Percentiles rank a stretch among this genome's conserved stretches.
Conservation (phyloP, 2,329 filamentous ascomycete species). For the Clarireedia monteithiana region DNA sequence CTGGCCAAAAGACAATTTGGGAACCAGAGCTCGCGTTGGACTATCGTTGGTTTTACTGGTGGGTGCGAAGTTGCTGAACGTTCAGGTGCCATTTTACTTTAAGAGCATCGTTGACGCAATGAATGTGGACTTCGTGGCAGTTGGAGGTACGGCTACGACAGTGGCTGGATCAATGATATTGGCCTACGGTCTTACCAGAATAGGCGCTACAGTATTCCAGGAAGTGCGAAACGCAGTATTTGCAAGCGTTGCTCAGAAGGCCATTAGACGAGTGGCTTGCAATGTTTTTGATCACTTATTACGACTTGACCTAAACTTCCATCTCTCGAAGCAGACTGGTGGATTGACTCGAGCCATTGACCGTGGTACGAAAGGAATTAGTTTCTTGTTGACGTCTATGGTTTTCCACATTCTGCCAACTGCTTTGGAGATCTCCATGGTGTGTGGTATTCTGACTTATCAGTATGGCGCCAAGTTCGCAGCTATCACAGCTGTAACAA, state of each 20-base stretch:
- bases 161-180: conserved; percentile 90
- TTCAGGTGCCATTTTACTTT: conserved; percentile 98
- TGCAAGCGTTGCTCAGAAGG: conserved; percentile 93
- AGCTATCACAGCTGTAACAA: conserved; percentile 80
- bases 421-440: conserved; percentile 85
- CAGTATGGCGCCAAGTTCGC: conserved; percentile 92
- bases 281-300: conserved; percentile 91
- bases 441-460: conserved; percentile 93
- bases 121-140: conserved; percentile 85
- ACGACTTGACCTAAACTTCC: conserved; percentile 84
- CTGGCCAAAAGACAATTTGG: conserved; percentile 84
- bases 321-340: conserved; percentile 88
- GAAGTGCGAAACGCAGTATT: conserved; percentile 95
- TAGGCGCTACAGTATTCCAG: conserved; percentile 84
- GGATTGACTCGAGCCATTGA: conserved; percentile 92
- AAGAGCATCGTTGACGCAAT: conserved; percentile 96
- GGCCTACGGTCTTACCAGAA: conserved; percentile 81
- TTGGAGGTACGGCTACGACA: conserved; percentile 82
- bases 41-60: conserved; percentile 77
- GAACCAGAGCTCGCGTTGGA: conserved; percentile 77
- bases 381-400: conserved; percentile 95
- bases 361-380: conserved; percentile 95
- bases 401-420: conserved; percentile 96
- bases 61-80: conserved; percentile 90
- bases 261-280: conserved; percentile 81